phyloP scores from a whole-genome alignment of 1,284 basidiomycete genomes.

The Leccinum pachyderme region DNA sequence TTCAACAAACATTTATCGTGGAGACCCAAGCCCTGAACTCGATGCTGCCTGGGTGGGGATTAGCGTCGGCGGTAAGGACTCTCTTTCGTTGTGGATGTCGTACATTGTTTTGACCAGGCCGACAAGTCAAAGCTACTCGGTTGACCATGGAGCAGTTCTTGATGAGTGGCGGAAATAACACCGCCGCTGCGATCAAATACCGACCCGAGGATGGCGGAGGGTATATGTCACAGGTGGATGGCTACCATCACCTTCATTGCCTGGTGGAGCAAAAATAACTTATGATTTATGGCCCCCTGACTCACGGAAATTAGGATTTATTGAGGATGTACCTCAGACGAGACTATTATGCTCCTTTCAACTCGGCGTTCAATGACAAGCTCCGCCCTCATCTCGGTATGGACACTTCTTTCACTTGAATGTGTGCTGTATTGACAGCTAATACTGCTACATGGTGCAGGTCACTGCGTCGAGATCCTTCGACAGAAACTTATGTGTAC shows the following conservation, averaged over 20 bases:
- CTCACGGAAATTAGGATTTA: not conserved
- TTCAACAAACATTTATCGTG: not conserved
- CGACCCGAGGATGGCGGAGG: conserved; percentile 4
- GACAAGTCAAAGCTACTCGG: not conserved
- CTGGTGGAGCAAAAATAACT: not conserved
- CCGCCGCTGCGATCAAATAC: not conserved
- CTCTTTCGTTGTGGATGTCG: not conserved
- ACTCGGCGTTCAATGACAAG: not conserved
- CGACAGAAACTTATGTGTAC: conserved; percentile 4
- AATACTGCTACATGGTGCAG: not conserved
- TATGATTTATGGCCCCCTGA: not conserved
- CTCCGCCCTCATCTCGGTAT: conserved; percentile 2
- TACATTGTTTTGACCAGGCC: not conserved
- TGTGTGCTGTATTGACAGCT: not conserved
- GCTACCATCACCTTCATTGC: conserved; percentile 4
- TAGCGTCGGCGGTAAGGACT: not conserved
- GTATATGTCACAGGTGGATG: conserved; percentile 6
- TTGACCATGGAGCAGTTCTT: conserved; percentile 2
- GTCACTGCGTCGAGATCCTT: conserved; percentile 2
- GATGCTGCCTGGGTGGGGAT: not conserved
- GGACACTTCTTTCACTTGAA: not conserved
- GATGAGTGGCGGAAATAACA: not conserved
- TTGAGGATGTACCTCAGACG: not conserved
- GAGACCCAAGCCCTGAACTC: not conserved
- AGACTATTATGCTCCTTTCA: not conserved